Percentiles rank a stretch among this genome's conserved stretches.
Evolutionary conservation across 2,329 filamentous ascomycete species (phyloP).

Genomic region (Magnaporthiopsis incrustans): DNA sequence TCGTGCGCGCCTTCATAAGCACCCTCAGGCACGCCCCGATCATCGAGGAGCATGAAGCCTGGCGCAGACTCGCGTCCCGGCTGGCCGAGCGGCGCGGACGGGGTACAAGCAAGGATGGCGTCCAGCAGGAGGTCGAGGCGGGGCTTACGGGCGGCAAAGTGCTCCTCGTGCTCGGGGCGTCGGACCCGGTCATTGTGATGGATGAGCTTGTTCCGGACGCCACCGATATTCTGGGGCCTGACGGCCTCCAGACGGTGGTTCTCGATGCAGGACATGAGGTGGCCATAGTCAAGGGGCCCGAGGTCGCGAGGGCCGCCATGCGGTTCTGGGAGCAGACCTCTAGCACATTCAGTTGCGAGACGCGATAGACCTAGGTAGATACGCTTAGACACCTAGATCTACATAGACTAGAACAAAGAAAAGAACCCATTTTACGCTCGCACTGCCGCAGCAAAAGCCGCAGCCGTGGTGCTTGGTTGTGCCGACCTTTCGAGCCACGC

Average conservation of each 20-base stretch:
- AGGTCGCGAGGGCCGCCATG: constrained; percentile 5
- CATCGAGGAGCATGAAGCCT: constrained; percentile 53
- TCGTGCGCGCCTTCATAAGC: constrained; percentile 62
- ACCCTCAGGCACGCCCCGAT: constrained; percentile 64
- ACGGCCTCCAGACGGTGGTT: constrained; percentile 31
- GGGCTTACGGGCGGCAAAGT: constrained; percentile 42
- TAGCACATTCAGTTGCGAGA: background rate
- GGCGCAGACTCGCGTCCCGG: constrained; percentile 46
- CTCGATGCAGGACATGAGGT: constrained; percentile 21
- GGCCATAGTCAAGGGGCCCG: constrained; percentile 7
- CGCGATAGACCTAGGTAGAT: background rate
- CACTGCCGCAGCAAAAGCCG: background rate
- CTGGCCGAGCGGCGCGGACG: constrained; percentile 32
- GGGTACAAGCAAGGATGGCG: background rate
- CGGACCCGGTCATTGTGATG: constrained; percentile 59
- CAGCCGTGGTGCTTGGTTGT: constrained; percentile 36
- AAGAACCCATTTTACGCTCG: background rate
- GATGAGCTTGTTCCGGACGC: constrained; percentile 58
- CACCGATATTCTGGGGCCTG: constrained; percentile 32
- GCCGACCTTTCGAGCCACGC: constrained; percentile 78
- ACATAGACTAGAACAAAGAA: background rate
- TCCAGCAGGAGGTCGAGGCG: constrained; percentile 18
- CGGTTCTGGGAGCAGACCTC: background rate
- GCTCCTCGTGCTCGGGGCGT: constrained; percentile 56
- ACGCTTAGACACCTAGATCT: background rate